Evolutionary conservation across 345 rosid genomes (phyloP), one percentile per base, ranked within the genome.

Genomic region (Microthlaspi erraticum): DNA sequence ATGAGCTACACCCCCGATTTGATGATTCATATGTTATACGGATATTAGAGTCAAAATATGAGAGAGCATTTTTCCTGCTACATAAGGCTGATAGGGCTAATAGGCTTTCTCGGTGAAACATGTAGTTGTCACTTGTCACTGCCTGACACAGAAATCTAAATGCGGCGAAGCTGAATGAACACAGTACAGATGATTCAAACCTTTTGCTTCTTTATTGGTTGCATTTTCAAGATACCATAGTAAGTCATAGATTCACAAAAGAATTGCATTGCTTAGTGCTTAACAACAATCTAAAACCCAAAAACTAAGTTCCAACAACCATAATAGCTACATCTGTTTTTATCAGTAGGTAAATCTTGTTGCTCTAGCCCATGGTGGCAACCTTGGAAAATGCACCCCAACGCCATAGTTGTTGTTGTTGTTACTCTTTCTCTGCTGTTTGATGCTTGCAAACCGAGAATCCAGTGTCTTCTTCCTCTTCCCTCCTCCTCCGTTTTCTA

Each of bases 371-470:
- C 96, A 87, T 7, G 93, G 96, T 62, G 75, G 75, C 39, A 69
- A 75, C 78, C 55, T 63, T 37, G 48, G 54, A 64, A 49, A 77
- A 11, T 70, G 84, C 37, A 81, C 60, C 53, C 66, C 41, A 45
- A 68, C 64, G 12, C 74, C 73, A 42, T 82, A 60, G 53, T 68
- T 67, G 59, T 13, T 45, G 53, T 70, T 67, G 59, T 13, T 45
- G 52, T 72, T 84, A 64, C 56, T 80, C 65, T 65, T 76, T 66
- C 96, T 81, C 82, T 86, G 83, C 79, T 89, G 85, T 78, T 82
- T 89, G 89, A 89, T 85, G 71, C 77, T 85, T 36, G 94, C 94
- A 84, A 87, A 89, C 38, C 83, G 77, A 1, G 94, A 85, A 70
- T 92, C 96, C 57, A 92, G 83, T 16, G 98, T 89, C 64, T 84